Conservation (phyloP, 2,329 filamentous ascomycete species). For the Sarocladium strictum region DNA sequence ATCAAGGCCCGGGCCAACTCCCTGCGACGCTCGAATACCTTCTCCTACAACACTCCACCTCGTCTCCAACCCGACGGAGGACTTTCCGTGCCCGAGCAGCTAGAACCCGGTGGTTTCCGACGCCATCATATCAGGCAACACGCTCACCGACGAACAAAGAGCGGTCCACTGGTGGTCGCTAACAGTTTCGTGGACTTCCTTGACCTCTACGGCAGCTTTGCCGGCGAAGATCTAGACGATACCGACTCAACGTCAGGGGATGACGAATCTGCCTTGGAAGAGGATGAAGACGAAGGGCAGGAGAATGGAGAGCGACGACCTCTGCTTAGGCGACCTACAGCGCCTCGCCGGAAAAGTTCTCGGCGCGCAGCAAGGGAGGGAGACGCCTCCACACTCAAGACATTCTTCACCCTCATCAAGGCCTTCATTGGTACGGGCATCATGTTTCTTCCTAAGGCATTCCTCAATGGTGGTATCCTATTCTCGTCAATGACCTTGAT, state of each 20-base stretch:
- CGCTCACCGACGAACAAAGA: constrained; percentile 32
- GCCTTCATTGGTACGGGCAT: constrained; percentile 77
- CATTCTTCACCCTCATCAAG: constrained; percentile 74
- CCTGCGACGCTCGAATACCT: constrained; percentile 57
- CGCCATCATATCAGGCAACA: constrained; percentile 33
- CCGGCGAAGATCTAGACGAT: constrained; percentile 62
- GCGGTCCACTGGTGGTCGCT: constrained; percentile 47
- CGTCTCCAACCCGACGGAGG: constrained; percentile 23
- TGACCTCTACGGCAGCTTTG: constrained; percentile 70
- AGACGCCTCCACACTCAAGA: constrained; percentile 63
- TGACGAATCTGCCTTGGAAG: constrained; percentile 50
- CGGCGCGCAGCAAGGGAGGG: constrained; percentile 39
- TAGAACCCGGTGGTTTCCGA: constrained; percentile 42
- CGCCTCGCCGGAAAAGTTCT: constrained; percentile 49
- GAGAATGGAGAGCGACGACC: constrained; percentile 51
- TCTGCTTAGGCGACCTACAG: constrained; percentile 32
- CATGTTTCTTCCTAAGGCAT: constrained; percentile 76
- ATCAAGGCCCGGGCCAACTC: constrained; percentile 53
- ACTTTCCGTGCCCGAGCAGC: constrained; percentile 31
- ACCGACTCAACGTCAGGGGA: constrained; percentile 33
- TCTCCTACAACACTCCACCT: constrained; percentile 46
- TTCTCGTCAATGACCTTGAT: constrained; percentile 68
- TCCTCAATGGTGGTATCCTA: constrained; percentile 70
- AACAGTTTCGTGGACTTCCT: constrained; percentile 70
- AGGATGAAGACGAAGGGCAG: constrained; percentile 36